Conservation (phyloP, 257 asterid genomes). For the Solanum microdontum region DNA sequence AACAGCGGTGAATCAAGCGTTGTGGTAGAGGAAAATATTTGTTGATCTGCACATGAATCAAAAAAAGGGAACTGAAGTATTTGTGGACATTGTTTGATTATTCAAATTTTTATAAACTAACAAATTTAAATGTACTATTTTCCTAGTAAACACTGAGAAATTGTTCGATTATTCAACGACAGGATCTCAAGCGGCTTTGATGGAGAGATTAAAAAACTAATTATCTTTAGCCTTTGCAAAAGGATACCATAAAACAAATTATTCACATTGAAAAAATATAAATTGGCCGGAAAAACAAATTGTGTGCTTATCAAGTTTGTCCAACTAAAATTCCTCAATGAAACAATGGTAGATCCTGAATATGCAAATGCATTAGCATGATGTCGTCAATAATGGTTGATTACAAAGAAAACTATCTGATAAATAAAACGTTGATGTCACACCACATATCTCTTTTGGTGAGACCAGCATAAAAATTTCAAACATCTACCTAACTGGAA, state of each 20-base stretch:
- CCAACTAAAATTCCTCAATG: not conserved
- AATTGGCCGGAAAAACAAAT: not conserved
- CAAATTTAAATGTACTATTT: no score
- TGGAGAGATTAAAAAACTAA: not conserved
- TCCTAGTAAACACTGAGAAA: not conserved
- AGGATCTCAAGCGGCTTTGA: not conserved
- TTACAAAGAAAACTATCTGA: not conserved
- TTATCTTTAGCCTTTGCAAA: not conserved
- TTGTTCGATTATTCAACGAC: not conserved
- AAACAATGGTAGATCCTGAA: not conserved
- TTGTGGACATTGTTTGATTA: no score
- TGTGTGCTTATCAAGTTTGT: not conserved
- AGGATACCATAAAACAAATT: not conserved
- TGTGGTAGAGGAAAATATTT: no score
- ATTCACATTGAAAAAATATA: not conserved
- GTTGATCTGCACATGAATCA: no score
- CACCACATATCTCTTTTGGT: not conserved
- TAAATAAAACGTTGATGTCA: not conserved
- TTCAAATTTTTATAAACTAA: no score
- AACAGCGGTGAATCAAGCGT: no score
- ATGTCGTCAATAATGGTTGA: not conserved
- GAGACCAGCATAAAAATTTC: not conserved
- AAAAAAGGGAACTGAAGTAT: no score
- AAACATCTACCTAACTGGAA: not conserved
- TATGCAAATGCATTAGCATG: not conserved